phyloP scores from a whole-genome alignment of 768 basidiomycete genomes.

The Lyophyllum shimeji region DNA sequence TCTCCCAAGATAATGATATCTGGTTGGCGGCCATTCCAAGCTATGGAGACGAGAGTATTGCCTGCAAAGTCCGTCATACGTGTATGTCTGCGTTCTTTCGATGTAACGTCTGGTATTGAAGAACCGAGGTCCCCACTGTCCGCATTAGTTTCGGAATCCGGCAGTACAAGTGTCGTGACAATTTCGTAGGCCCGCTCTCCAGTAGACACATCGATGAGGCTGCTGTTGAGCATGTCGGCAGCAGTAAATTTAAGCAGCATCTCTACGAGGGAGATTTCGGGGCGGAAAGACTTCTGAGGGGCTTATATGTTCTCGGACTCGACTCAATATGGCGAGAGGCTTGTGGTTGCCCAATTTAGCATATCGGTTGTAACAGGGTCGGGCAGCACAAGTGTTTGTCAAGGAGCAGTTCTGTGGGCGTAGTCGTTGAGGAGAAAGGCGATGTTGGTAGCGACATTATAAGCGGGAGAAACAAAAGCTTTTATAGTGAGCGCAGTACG shows the following conservation, averaged over 20 bases:
- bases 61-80: constrained; percentile 42
- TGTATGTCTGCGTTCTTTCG: constrained; percentile 36
- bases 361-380: constrained; percentile 37
- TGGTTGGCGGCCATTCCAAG: constrained; percentile 54
- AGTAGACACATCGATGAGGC: constrained; percentile 53
- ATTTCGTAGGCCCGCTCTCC: constrained; percentile 50
- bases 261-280: constrained; percentile 10
- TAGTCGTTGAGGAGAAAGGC: constrained; percentile 1
- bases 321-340: constrained; percentile 35
- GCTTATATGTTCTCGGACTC: constrained; percentile 19
- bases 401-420: not conserved
- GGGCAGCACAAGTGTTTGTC: not conserved
- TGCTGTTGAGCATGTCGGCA: constrained; percentile 55
- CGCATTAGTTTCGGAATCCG: constrained; percentile 26
- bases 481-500: constrained; percentile 20
- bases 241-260: constrained; percentile 64
- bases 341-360: constrained; percentile 48
- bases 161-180: constrained; percentile 38
- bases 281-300: constrained; percentile 5
- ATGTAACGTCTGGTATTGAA: not conserved
- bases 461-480: not conserved
- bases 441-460: constrained; percentile 5
- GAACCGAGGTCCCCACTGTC: constrained; percentile 16
- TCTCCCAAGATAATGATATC: constrained; percentile 51
- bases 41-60: constrained; percentile 42